Conservation (phyloP, 1,139 yeast species). For the Blastobotrys petasosporus region DNA sequence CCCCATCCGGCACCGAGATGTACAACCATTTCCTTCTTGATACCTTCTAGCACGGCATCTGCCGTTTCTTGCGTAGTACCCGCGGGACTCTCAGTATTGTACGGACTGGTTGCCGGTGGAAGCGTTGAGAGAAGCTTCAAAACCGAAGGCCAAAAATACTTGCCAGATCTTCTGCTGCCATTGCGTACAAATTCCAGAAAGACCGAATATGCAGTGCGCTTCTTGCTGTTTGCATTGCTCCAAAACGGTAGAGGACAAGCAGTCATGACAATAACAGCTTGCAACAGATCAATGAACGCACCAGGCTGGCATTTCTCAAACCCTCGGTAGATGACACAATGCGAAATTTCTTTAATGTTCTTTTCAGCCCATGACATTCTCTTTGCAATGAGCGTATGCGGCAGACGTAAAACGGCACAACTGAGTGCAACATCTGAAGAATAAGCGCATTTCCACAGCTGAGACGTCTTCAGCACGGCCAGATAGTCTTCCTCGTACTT, state of each 20-base stretch:
- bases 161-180: slow-evolving; percentile 25
- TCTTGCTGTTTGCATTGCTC: slow-evolving; percentile 21
- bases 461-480: slow-evolving; percentile 19
- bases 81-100: slow-evolving; percentile 14
- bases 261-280: slow-evolving; percentile 26
- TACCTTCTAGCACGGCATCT: slow-evolving; percentile 25
- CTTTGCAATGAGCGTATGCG: slow-evolving; percentile 16
- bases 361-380: slow-evolving; percentile 18
- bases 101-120: slow-evolving; percentile 22
- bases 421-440: slow-evolving; percentile 25
- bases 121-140: slow-evolving; percentile 22
- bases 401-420: slow-evolving; percentile 20
- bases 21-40: slow-evolving; percentile 24
- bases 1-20: slow-evolving; percentile 24
- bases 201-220: slow-evolving; percentile 14
- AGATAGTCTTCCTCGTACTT: slow-evolving; percentile 15
- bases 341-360: slow-evolving; percentile 23
- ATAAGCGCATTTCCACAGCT: slow-evolving; percentile 29
- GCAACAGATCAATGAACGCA: slow-evolving; percentile 27
- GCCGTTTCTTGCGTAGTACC: slow-evolving; percentile 18
- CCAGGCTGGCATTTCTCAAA: slow-evolving; percentile 25
- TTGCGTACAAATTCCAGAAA: slow-evolving; percentile 18
- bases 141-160: slow-evolving; percentile 28
- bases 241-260: slow-evolving; percentile 26
- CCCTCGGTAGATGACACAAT: slow-evolving; percentile 28